Base-by-base conservation (phyloP, 2,329 filamentous ascomycete species). In the Colletotrichum graminicola region DNA sequence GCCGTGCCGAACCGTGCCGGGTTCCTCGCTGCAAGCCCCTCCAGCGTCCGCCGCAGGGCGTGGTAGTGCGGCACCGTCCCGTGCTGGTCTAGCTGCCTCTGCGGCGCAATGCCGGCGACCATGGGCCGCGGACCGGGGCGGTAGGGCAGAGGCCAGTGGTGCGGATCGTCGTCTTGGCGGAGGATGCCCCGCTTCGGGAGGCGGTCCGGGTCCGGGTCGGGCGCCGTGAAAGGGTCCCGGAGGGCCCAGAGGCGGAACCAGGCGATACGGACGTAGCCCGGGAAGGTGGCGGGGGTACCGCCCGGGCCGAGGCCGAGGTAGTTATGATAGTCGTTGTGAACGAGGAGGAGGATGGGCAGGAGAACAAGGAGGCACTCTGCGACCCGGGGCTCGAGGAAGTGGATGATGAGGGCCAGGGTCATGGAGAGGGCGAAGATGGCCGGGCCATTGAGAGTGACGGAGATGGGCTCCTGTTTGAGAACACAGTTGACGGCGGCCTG, bases 301-400 rank as follows among this genome's bases (percentile, higher is more conserved):
- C 94, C 94, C 0, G 93, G 93, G 0, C 94, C 94, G 26, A 97
- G 89, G 49, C 88, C 88, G 74, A 95, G 83, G 81, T 94, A 96
- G 78, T 91, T 92, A 64, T 85, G 83, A 81, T 94, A 96, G 83
- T 95, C 93, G 77, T 90, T 89, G 77, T 90, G 89, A 75, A 93
- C 80, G 71, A 88, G 83, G 8, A 89, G 78, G 39, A 83, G 73
- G 34, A 85, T 59, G 1, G 88, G 87, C 10, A 85, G 78, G n/a
- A 87, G 74, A 26, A 85, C 77, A 62, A 91, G 82, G 60, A 90
- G 76, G 61, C 83, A 77, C 74, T 88, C 84, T 51, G 87, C 83
- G 26, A 86, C 75, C n/a, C 79, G 79, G 5, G 84, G 81, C 41
- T 85, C 82, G 55, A 88, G 74, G 67, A 86, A 83, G 74, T 89